Percentiles rank a stretch among this genome's conserved stretches.
These are phyloP conservation scores for Coemansia sp. DNA, from an alignment of 192 early-diverging fungal genomes.

Conservation along the genomic window DNA sequence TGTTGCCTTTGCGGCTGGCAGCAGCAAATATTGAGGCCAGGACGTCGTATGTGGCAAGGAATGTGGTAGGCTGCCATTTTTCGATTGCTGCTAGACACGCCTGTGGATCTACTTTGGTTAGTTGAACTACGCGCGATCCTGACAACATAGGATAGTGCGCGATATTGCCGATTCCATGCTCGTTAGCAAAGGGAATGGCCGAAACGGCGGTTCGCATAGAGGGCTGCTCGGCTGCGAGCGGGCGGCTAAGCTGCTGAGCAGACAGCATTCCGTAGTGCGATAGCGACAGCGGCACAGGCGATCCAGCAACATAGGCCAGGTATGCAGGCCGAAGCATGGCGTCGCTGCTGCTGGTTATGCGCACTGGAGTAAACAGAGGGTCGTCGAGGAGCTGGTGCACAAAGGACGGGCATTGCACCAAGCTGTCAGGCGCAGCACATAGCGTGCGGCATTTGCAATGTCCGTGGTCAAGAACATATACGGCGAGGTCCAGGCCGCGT, in stretches of 20 bases:
- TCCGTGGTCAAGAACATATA: slow-evolving; percentile 31
- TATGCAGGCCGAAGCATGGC: slow-evolving; percentile 51
- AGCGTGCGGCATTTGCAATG: background rate
- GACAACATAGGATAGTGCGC: slow-evolving; percentile 52
- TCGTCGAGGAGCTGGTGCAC: slow-evolving; percentile 37
- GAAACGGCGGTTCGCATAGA: slow-evolving; percentile 30
- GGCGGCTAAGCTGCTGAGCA: slow-evolving; percentile 17
- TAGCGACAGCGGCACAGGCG: slow-evolving; percentile 27
- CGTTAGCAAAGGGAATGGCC: slow-evolving; percentile 37
- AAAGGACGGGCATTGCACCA: slow-evolving; percentile 20
- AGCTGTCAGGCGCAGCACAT: slow-evolving; percentile 2
- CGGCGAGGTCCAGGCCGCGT: slow-evolving; percentile 11
- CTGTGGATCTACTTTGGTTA: slow-evolving; percentile 18
- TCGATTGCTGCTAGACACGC: slow-evolving; percentile 37
- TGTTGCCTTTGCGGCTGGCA: slow-evolving; percentile 16
- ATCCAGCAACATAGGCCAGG: slow-evolving; percentile 24
- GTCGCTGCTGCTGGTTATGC: slow-evolving; percentile 28
- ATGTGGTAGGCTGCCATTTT: slow-evolving; percentile 24
- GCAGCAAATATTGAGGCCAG: slow-evolving; percentile 17
- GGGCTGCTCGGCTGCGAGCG: background rate
- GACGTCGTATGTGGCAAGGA: slow-evolving; percentile 33
- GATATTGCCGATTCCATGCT: slow-evolving; percentile 45
- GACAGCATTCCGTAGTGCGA: slow-evolving; percentile 54
- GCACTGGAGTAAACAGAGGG: slow-evolving; percentile 40
- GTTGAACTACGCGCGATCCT: slow-evolving; percentile 46